A percentile compares a stretch with the other conserved stretches of the same genome.
These are phyloP conservation scores for Trichoderma lentiforme DNA, from an alignment of 2,329 filamentous ascomycete genomes.

Conservation along the genomic window DNA sequence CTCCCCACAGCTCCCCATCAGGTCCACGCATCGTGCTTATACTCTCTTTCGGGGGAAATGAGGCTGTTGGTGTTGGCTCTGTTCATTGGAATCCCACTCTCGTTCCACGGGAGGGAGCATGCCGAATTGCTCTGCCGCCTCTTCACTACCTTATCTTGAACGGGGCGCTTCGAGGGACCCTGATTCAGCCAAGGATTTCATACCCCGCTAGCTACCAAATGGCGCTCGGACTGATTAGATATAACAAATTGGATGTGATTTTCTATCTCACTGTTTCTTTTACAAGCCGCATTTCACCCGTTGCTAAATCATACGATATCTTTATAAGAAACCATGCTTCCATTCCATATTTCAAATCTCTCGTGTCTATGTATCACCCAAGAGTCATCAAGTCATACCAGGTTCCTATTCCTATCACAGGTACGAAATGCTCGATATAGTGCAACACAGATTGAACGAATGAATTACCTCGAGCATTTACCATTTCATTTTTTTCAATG, in stretches of 20 bases:
- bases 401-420: not conserved
- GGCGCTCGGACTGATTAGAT: not conserved
- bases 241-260: not conserved
- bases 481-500: conserved; percentile 56
- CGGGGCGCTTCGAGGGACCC: conserved; percentile 59
- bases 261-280: not conserved
- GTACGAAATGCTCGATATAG: not conserved
- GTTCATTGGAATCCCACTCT: conserved; percentile 47
- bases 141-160: not conserved
- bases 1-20: not conserved
- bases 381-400: not conserved
- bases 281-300: not conserved
- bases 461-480: conserved; percentile 40
- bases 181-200: conserved; percentile 54
- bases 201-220: conserved; percentile 25
- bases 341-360: not conserved
- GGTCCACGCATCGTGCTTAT: conserved; percentile 17
- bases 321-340: not conserved
- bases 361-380: not conserved
- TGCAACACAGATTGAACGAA: not conserved
- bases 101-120: conserved; percentile 50
- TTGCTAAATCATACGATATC: not conserved
- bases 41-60: conserved; percentile 63
- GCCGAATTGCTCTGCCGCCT: conserved; percentile 63
- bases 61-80: conserved; percentile 60